These are phyloP conservation scores for Penicillium argentinense DNA, from an alignment of 495 filamentous ascomycete species.

Conservation along the genomic window DNA sequence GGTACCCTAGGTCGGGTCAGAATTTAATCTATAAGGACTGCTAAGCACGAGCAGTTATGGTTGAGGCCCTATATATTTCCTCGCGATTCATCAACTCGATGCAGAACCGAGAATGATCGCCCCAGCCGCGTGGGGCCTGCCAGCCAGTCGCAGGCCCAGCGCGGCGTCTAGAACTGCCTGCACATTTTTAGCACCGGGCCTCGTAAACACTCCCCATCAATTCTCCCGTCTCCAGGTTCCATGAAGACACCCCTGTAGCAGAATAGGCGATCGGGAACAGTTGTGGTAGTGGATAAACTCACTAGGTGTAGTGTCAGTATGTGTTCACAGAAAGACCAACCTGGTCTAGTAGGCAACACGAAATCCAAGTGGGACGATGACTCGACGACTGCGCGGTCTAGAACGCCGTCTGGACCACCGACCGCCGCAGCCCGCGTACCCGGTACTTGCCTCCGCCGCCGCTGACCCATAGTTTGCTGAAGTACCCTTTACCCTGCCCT, in stretches of 20 bases:
- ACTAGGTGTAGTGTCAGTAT: no score
- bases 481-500: not conserved
- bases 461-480: not conserved
- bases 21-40: no score
- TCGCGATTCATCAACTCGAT: constrained; percentile 27
- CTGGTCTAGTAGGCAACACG: no score
- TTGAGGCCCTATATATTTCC: no score
- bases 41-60: no score
- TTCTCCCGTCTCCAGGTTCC: no score
- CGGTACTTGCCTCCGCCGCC: constrained; percentile 13
- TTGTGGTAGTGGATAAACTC: no score
- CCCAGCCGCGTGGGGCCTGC: constrained; percentile 19
- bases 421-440: constrained; percentile 12
- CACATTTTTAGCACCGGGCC: constrained; percentile 14
- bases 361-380: no score
- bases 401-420: constrained; percentile 15
- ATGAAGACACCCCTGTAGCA: no score
- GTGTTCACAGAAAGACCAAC: no score
- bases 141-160: constrained; percentile 8
- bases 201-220: not conserved
- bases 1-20: no score
- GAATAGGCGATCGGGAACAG: no score
- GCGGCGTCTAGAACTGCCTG: constrained; percentile 18
- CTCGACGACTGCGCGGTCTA: constrained; percentile 30
- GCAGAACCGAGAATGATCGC: constrained; percentile 25